Percentiles rank a stretch among this genome's conserved stretches.
Conservation (phyloP, 176 grass and related monocot genomes). For the Paspalum notatum region DNA sequence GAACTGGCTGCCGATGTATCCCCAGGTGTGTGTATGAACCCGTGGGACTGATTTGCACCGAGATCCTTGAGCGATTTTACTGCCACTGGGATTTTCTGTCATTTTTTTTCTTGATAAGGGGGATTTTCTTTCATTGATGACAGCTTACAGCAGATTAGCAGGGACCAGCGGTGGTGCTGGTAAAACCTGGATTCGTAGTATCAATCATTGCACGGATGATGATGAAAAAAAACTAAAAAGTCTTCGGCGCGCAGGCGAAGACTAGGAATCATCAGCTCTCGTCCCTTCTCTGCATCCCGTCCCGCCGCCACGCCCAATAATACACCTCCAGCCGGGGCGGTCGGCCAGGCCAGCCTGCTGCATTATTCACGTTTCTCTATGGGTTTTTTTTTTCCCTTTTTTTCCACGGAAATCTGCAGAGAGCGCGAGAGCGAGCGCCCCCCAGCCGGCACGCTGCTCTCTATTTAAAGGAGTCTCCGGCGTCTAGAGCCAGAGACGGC, state of each 20-base stretch:
- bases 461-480: conserved; percentile 45
- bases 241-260: conserved; percentile 28
- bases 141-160: too few species aligned
- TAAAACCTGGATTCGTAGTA: too few species aligned
- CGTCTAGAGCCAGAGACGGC: background rate
- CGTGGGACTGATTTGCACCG: too few species aligned
- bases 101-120: too few species aligned
- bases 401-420: background rate
- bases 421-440: background rate
- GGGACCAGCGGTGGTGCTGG: too few species aligned
- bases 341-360: too few species aligned
- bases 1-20: too few species aligned
- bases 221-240: background rate
- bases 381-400: background rate
- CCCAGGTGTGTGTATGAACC: too few species aligned
- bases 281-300: background rate
- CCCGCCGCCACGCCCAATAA: conserved; percentile 21
- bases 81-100: too few species aligned
- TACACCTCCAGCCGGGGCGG: background rate
- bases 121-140: too few species aligned
- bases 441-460: background rate
- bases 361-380: conserved; percentile 40
- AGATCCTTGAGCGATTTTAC: too few species aligned
- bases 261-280: background rate
- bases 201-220: conserved; percentile 41